Percentiles rank a stretch among this genome's conserved stretches.
Conservation (phyloP, 345 rosid genomes). For the Eucalyptus paniculata region DNA sequence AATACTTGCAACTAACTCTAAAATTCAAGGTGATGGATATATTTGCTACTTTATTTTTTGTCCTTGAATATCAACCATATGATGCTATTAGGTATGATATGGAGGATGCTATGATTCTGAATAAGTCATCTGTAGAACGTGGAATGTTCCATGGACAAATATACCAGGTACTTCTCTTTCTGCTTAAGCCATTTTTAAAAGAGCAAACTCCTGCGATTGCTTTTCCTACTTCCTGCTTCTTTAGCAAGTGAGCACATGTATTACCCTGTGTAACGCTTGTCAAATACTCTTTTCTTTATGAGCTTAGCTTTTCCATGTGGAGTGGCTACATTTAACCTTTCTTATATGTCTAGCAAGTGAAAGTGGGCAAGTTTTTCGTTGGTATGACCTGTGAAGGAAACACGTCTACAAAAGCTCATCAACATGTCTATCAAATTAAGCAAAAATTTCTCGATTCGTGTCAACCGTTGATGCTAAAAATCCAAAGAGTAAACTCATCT, state of each 20-base stretch:
- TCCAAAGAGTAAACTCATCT: background rate
- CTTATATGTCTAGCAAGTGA: background rate
- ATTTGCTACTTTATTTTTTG: background rate
- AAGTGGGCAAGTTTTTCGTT: background rate
- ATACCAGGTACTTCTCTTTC: constrained; percentile 55
- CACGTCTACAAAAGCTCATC: background rate
- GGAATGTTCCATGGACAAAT: constrained; percentile 98
- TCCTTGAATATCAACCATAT: background rate
- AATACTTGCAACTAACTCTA: background rate
- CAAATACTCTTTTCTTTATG: background rate
- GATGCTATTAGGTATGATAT: constrained; percentile 58
- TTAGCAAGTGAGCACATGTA: background rate
- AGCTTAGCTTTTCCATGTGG: background rate
- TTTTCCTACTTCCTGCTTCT: background rate
- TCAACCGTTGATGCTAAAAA: background rate
- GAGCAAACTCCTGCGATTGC: background rate
- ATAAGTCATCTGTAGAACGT: constrained; percentile 88
- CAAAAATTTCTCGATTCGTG: background rate
- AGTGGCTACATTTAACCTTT: background rate
- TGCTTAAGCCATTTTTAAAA: background rate
- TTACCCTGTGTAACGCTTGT: background rate
- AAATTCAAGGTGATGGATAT: background rate
- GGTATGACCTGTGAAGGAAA: background rate
- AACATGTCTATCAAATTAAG: background rate
- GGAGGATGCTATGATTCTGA: constrained; percentile 99